A percentile compares a stretch with the other conserved stretches of the same genome.
Evolutionary conservation across 306 rosid species (phyloP).

Genomic region (Malus asiatica): DNA sequence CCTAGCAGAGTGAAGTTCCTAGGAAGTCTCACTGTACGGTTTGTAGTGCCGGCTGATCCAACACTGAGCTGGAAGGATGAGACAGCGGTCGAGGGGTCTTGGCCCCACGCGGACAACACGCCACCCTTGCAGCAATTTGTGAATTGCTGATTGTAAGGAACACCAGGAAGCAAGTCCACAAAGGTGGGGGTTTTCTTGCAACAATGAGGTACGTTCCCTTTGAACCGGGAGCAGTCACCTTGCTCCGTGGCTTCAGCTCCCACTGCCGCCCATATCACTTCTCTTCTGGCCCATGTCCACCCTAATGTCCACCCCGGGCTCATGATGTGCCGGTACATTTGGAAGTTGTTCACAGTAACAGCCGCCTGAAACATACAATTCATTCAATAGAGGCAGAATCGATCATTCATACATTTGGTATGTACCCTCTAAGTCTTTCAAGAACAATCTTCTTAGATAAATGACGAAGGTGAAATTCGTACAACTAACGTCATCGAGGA

Average conservation of each 20-base stretch:
- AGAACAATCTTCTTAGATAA: background rate
- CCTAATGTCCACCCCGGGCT: conserved; percentile 88
- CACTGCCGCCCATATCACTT: conserved; percentile 71
- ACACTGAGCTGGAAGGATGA: conserved; percentile 82
- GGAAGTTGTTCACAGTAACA: conserved; percentile 76
- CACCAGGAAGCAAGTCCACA: conserved; percentile 89
- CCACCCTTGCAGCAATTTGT: conserved; percentile 92
- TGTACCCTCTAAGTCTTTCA: background rate
- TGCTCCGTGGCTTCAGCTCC: conserved; percentile 92
- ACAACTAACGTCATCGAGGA: background rate
- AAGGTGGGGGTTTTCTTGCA: conserved; percentile 79
- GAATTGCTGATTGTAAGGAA: conserved; percentile 89
- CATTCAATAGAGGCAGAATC: background rate
- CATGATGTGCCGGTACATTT: conserved; percentile 85
- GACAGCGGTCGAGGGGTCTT: conserved; percentile 72
- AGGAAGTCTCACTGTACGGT: conserved; percentile 79
- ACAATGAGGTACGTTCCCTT: conserved; percentile 75
- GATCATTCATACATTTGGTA: background rate
- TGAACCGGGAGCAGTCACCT: conserved; percentile 92
- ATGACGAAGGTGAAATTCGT: background rate
- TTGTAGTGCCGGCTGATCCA: conserved; percentile 75
- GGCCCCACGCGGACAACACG: conserved; percentile 86
- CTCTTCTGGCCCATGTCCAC: conserved; percentile 92
- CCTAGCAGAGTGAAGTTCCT: conserved; percentile 79
- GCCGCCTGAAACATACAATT: conserved; percentile 37